Base-by-base conservation (phyloP, 257 asterid genomes). In the Leptodermis oblonga region DNA sequence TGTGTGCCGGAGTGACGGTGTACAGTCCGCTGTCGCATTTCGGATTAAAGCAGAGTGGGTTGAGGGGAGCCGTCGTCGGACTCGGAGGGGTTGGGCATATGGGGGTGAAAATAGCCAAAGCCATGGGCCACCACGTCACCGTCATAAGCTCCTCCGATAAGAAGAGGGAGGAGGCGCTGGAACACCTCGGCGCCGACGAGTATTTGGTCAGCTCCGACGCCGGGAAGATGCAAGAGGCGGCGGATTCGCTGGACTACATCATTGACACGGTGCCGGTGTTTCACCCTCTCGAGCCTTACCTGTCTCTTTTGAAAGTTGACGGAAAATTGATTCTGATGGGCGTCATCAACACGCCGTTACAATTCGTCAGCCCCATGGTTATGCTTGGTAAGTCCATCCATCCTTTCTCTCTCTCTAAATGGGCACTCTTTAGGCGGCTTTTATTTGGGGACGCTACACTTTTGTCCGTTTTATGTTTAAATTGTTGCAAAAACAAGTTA, bases 51-150 rank as follows among this genome's bases (percentile, higher is more conserved):
- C 31, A 79, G 62, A 84, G 89, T 54, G 98, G 97, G 14, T 73
- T 93, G 33, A 78, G 87, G 72, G 99, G 99, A 18, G 99, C 70
- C 0, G 85, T 93, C 7, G 66, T 90, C 70, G 99, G 99, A 37
- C 95, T 93, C 0, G 97, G 99, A 26, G 99, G 99, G 2, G 99
- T 93, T 26, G 99, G 99, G 9, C 99, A 93, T 58, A 90, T 93
- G 97, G 99, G 97, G 15, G 99, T 93, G 65, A 90, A 83, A 73
- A 83, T 93, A 51, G 99, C 97, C 0, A 93, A 93, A 75, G 97
- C 96, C 36, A 82, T 93, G 90, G 95, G 95, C 15, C 98, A 93
- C 66, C 98, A 93, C 42, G 77, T 93, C 3, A 88, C 95, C 0
- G 95, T 90, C 26, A 87, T 93, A 41, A 93, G 98, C 86, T 93